Evolutionary conservation across 768 basidiomycete genomes (phyloP).

Genomic region (Hericium rajendrae): DNA sequence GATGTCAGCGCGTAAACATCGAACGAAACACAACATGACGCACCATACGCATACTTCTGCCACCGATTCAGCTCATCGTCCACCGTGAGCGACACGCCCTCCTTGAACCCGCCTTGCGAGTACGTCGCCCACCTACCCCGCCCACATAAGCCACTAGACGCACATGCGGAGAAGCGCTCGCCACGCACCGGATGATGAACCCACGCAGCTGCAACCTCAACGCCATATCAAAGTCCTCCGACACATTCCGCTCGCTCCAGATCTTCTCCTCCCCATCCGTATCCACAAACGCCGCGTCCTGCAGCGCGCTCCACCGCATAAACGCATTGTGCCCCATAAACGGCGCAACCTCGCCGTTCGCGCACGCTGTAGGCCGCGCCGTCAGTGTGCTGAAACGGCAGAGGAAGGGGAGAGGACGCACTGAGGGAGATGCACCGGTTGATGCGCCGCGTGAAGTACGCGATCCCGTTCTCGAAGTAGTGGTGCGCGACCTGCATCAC

Average conservation of each 20-base stretch:
- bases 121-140: conserved; percentile 70
- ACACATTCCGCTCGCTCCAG: conserved; percentile 60
- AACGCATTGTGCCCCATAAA: conserved; percentile 45
- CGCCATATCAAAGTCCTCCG: conserved; percentile 66
- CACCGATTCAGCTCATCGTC: conserved; percentile 89
- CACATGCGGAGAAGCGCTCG: not conserved
- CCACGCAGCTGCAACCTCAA: conserved; percentile 47
- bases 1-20: conserved; percentile 1
- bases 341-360: conserved; percentile 34
- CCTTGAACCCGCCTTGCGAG: conserved; percentile 76
- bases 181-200: conserved; percentile 24
- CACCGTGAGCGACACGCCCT: conserved; percentile 82
- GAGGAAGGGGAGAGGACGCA: conserved; percentile 6
- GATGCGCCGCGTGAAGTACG: conserved; percentile 41
- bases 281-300: conserved; percentile 45
- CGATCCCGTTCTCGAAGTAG: conserved; percentile 39
- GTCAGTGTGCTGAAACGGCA: not conserved
- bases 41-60: conserved; percentile 83
- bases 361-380: conserved; percentile 18
- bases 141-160: not conserved
- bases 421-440: conserved; percentile 33
- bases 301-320: conserved; percentile 48
- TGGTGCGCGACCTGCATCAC: conserved; percentile 50
- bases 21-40: conserved; percentile 12
- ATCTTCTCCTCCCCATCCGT: conserved; percentile 41